Evolutionary conservation across 1,284 basidiomycete genomes (phyloP), one percentile per base, ranked within the genome.

Genomic region (Trichosporon asahii): DNA sequence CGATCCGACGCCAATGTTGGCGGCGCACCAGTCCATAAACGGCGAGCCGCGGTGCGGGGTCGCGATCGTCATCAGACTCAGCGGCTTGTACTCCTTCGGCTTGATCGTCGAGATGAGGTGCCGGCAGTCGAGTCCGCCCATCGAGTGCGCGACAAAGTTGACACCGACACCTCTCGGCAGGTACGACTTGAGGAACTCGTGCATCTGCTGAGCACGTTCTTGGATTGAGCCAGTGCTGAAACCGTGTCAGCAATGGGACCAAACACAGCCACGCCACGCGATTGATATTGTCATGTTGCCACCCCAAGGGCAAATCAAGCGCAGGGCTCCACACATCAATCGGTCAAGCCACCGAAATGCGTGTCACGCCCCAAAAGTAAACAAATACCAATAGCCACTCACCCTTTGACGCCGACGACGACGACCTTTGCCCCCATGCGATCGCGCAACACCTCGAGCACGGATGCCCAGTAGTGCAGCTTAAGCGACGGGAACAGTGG

Each of bases 1-100:
- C 81, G 85, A 81, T 85, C 94, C 95, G 27, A 96, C 88, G 2
- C 95, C 94, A 73, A 96, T 91, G 76, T 94, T 91, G 67, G 91
- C 90, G 87, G 88, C 87, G 85, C 96, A 98, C 96, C 96, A 99
- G 84, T 98, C 95, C 97, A 99, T 99, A 82, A 99, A 98, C 0
- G 96, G 95, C 76, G 92, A 95, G 29, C 96, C 96, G 29, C 92
- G 88, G 82, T 99, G 97, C 18, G 97, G 97, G 0, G 97, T 98
- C 61, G 90, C 91, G 73, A 99, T 88, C 18, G 91, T 93, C 0
- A 93, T 98, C 71, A 99, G 85, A 7, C 93, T 95, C 49, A 94
- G 84, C 0, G 97, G 95, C 0, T 86, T 87, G 83, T 99, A 99
- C 67, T 92, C 89, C 18, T 85, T 87, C 0, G 96, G 95, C 73